phyloP scores from a whole-genome alignment of 331 rosid genomes.

The Malus hybrid region DNA sequence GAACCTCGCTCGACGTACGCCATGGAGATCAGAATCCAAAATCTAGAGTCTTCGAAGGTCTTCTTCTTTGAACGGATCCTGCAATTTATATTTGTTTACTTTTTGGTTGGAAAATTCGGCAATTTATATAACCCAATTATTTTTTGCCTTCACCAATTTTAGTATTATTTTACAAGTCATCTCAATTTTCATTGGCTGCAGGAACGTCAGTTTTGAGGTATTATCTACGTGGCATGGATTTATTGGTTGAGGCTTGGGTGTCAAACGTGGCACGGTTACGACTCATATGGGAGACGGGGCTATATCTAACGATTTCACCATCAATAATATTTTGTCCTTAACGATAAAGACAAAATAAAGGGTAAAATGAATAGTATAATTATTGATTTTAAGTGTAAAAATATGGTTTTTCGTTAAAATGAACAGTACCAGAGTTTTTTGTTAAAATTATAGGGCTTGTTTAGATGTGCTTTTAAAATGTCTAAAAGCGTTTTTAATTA shows the following conservation, averaged over 20 bases:
- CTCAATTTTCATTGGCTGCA: not conserved
- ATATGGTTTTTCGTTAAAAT: too few relatives aligned
- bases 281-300: too few relatives aligned
- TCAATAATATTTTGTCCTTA: too few relatives aligned
- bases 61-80: not conserved
- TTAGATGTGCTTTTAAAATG: too few relatives aligned
- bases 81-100: not conserved
- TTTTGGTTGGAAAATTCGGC: not conserved
- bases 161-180: not conserved
- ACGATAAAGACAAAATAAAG: too few relatives aligned
- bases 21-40: slow-evolving; percentile 26
- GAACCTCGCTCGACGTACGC: slow-evolving; percentile 80
- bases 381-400: too few relatives aligned
- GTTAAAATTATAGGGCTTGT: too few relatives aligned
- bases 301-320: too few relatives aligned
- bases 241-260: not conserved
- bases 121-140: not conserved
- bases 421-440: too few relatives aligned
- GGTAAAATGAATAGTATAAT: too few relatives aligned
- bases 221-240: not conserved
- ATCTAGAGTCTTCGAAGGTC: not conserved
- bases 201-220: not conserved
- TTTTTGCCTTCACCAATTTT: not conserved
- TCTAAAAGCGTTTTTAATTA: too few relatives aligned
- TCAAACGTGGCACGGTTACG: too few relatives aligned